Evolutionary conservation across 202 grass and related monocot genomes (phyloP).

Genomic region (Zoysia matrella): DNA sequence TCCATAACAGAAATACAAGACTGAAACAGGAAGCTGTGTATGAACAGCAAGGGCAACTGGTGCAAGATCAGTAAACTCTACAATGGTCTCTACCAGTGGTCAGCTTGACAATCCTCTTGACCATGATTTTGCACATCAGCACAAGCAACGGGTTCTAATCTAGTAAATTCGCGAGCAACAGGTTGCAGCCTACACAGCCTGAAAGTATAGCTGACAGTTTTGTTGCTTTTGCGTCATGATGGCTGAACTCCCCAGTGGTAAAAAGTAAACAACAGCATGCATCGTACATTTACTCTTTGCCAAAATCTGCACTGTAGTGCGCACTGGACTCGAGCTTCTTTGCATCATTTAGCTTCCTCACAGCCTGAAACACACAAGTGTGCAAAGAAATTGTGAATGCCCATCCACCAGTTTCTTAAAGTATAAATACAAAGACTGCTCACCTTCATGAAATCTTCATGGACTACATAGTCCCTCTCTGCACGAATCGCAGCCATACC

Average conservation of each 20-base stretch:
- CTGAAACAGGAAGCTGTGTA: background rate
- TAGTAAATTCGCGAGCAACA: background rate
- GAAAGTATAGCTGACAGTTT: constrained; percentile 16
- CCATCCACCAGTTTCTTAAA: background rate
- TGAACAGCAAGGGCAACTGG: constrained; percentile 8
- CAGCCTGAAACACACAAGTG: constrained; percentile 59
- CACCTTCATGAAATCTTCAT: constrained; percentile 99
- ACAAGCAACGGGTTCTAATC: background rate
- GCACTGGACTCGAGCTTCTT: constrained; percentile 97
- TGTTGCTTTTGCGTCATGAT: background rate
- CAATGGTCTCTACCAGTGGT: constrained; percentile 14
- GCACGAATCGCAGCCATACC: constrained; percentile 97
- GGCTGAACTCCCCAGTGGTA: constrained; percentile 24
- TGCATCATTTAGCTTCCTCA: constrained; percentile 92
- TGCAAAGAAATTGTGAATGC: background rate
- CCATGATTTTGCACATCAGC: constrained; percentile 23
- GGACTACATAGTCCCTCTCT: constrained; percentile 94
- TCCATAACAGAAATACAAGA: constrained; percentile 23
- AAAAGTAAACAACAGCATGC: background rate
- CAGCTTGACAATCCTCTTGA: constrained; percentile 36
- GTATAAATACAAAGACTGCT: background rate
- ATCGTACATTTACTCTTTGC: constrained; percentile 39
- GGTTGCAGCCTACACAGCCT: background rate
- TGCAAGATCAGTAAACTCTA: constrained; percentile 30
- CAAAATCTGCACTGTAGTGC: constrained; percentile 91